phyloP scores from a whole-genome alignment of 1,284 basidiomycete species.

The Apiotrichum sp. region DNA sequence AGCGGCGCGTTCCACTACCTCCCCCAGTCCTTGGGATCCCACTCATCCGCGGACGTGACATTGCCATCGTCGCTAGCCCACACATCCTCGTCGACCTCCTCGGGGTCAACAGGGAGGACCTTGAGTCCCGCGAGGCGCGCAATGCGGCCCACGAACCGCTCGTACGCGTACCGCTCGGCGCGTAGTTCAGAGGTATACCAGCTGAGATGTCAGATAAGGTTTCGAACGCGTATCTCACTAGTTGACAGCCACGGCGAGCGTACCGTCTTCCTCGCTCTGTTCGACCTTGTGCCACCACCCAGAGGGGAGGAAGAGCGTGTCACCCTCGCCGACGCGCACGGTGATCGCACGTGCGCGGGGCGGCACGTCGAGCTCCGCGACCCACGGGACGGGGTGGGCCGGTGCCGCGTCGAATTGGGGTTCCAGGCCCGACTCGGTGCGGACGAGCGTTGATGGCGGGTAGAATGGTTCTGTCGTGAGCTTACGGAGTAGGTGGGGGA shows the following conservation, averaged over 20 bases:
- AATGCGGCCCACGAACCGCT: conserved; percentile 30
- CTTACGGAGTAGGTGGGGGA: too few species aligned
- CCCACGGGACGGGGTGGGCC: conserved; percentile 58
- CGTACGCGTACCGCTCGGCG: conserved; percentile 30
- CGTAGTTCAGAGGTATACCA: conserved; percentile 36
- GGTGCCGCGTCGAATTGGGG: conserved; percentile 32
- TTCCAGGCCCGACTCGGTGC: conserved; percentile 5
- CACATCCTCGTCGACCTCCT: conserved; percentile 22
- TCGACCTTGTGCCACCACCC: conserved; percentile 91
- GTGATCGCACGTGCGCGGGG: conserved; percentile 60
- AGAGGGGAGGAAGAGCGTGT: conserved; percentile 78
- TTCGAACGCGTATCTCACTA: conserved; percentile 58
- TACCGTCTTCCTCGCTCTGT: conserved; percentile 49
- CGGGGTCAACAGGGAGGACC: conserved; percentile 25
- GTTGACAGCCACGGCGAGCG: conserved; percentile 64
- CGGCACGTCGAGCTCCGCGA: conserved; percentile 55
- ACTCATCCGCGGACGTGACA: conserved; percentile 27
- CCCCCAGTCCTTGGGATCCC: conserved; percentile 34
- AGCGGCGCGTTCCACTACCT: neutral
- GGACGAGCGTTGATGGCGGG: conserved; percentile 29
- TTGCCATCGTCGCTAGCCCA: conserved; percentile 20
- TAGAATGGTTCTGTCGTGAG: conserved; percentile 29
- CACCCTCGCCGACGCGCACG: conserved; percentile 62
- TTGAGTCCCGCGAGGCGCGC: conserved; percentile 26
- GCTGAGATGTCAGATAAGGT: conserved; percentile 12